Base-by-base conservation (phyloP, 768 basidiomycete species). In the Mycena vulgaris region DNA sequence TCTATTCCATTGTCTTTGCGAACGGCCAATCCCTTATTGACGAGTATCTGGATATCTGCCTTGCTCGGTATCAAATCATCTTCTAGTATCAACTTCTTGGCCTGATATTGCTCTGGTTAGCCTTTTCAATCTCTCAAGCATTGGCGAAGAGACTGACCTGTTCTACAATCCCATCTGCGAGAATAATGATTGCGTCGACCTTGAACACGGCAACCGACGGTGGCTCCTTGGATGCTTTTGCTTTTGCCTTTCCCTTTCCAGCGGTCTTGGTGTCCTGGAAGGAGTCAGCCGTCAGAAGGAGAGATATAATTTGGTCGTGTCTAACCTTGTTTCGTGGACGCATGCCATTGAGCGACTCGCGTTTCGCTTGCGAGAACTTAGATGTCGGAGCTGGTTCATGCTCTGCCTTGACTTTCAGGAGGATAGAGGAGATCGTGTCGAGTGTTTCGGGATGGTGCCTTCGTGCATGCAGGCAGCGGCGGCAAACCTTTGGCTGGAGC, bases 151-250 rank as follows among this genome's bases (percentile, higher is more conserved):
- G n/a, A 25, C 35, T n/a, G 5, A n/a, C 57, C 9, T 35, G 5
- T 25, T 57, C 7, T 5, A 27, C 23, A n/a, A 59, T 25, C 5
- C 57, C 57, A 23, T 39, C 39, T 3, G 37, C 14, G 8, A 59
- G 40, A 23, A 59, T 39, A 14, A 42, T 25, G 35, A 59, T 17
- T 7, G 37, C 39, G 13, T 59, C 57, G 27, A 59, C 10, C 37
- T 25, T 59, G 37, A 59, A 59, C 13, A 17, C 30, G 9, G 39
- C 35, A 37, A 19, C 27, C 5, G 55, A 59, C 14, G 39, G 6
- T n/a, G 57, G 23, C 57, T 59, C 57, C n/a, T n/a, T n/a, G n/a
- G n/a, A n/a, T n/a, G n/a, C n/a, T 30, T 25, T 40, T 23, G 33
- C n/a, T 14, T 30, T 14, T 28, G 35, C 5, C 37, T 59, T 59